Evolutionary conservation across 176 grass and related monocot species (phyloP).

Genomic region (Chloris gayana): DNA sequence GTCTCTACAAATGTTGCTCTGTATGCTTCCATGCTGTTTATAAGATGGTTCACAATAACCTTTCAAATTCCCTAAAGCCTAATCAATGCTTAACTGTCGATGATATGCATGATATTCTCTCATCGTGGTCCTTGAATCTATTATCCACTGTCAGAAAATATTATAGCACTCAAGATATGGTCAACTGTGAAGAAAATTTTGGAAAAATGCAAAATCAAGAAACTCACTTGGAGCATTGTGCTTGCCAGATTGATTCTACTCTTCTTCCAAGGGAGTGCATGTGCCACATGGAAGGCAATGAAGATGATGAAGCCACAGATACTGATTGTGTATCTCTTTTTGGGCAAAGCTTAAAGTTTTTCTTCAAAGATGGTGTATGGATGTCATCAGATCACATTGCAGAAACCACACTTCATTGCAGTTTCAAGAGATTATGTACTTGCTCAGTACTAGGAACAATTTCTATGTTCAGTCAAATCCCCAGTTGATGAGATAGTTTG

Average conservation of each 20-base stretch:
- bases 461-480: conserved; percentile 37
- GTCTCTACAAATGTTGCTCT: conserved; percentile 75
- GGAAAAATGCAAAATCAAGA: conserved; percentile 24
- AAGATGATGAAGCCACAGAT: conserved; percentile 43
- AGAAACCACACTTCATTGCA: conserved; percentile 62
- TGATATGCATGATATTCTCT: conserved; percentile 86
- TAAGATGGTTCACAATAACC: conserved; percentile 54
- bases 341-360: conserved; percentile 56
- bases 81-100: conserved; percentile 61
- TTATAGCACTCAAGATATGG: conserved; percentile 51
- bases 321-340: conserved; percentile 32
- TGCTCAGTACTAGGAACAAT: conserved; percentile 56
- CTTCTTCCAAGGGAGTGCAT: conserved; percentile 60
- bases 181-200: conserved; percentile 37
- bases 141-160: conserved; percentile 57
- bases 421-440: conserved; percentile 68
- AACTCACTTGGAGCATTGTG: conserved; percentile 43
- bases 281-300: conserved; percentile 58
- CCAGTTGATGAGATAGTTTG: conserved; percentile 35
- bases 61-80: conserved; percentile 59
- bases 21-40: conserved; percentile 62
- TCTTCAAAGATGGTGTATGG: conserved; percentile 81
- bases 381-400: conserved; percentile 59
- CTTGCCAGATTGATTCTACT: conserved; percentile 45
- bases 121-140: conserved; percentile 68